Evolutionary conservation across 768 basidiomycete genomes (phyloP), one percentile per base, ranked within the genome.

Genomic region (Suillus lakei): DNA sequence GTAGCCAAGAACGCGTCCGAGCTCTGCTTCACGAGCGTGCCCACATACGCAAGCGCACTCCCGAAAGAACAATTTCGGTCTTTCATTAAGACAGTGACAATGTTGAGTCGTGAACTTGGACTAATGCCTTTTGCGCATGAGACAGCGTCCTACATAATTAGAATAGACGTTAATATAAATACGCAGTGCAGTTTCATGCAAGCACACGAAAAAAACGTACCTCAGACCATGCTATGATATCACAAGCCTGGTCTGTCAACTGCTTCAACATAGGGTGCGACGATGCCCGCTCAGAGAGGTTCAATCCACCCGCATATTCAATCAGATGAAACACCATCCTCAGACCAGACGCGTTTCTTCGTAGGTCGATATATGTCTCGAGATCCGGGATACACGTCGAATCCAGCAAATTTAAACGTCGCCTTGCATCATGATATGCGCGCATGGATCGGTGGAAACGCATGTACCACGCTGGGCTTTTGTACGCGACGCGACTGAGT

Each of bases 141-240:
- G 1, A 84, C 77, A 6, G 90, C 80, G 68, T 91, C 90, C 90
- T 91, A 67, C 6, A 34, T 34, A 7, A 5, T 6, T 34, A 18
- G 59, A 60, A 15, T 12, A 32, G 10, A 5, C 43, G 34, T 67
- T 51, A 68, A 34, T 32, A n/a, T n/a, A n/a, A n/a, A n/a, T n/a
- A n/a, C n/a, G n/a, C n/a, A 15, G 30, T n/a, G 1, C 26, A 28
- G 23, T 4, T 30, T 39, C 12, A 16, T 23, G 21, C 26, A 34
- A 16, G 51, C 12, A 72, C 78, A 50, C 34, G 34, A 34, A 34
- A 34, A 34, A 34, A 34, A 34, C 34, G 50, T 72, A 89, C 89
- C 76, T 82, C 76, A n/a, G 85, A 83, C 78, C 83, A 83, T 8
- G 80, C 79, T 15, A 87, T 80, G 51, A 89, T 78, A 68, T 88